These are phyloP conservation scores for Sisymbrium irio DNA, from an alignment of 345 rosid species.

Conservation along the genomic window DNA sequence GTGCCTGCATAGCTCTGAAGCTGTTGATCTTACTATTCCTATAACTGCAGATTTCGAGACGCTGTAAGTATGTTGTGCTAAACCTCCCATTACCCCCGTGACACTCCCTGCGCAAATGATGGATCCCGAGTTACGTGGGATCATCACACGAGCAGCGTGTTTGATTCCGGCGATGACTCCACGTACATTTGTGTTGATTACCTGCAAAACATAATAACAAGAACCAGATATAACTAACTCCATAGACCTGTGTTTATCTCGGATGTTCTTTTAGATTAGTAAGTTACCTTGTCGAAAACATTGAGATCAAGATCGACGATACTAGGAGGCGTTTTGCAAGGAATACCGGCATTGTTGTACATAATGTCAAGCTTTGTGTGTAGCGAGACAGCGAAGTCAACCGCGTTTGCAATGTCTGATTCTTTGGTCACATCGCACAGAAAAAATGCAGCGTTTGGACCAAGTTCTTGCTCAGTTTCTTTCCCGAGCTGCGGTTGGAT, in stretches of 20 bases:
- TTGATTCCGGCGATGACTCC: constrained; percentile 75
- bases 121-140: constrained; percentile 55
- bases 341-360: constrained; percentile 83
- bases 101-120: constrained; percentile 78
- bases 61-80: constrained; percentile 68
- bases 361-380: constrained; percentile 61
- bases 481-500: constrained; percentile 53
- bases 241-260: not conserved
- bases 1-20: constrained; percentile 65
- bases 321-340: constrained; percentile 60
- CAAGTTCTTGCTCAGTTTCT: constrained; percentile 55
- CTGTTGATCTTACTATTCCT: constrained; percentile 56
- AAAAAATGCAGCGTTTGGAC: constrained; percentile 52
- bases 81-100: constrained; percentile 63
- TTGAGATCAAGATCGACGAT: constrained; percentile 66
- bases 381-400: constrained; percentile 55
- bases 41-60: constrained; percentile 58
- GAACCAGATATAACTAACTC: not conserved
- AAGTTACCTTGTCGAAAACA: constrained; percentile 50
- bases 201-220: constrained; percentile 12
- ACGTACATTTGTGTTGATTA: constrained; percentile 64
- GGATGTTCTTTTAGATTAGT: not conserved
- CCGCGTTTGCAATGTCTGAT: constrained; percentile 61
- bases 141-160: constrained; percentile 83
- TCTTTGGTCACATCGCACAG: constrained; percentile 74